phyloP scores from a whole-genome alignment of 345 rosid species.

The Corchorus capsularis region DNA sequence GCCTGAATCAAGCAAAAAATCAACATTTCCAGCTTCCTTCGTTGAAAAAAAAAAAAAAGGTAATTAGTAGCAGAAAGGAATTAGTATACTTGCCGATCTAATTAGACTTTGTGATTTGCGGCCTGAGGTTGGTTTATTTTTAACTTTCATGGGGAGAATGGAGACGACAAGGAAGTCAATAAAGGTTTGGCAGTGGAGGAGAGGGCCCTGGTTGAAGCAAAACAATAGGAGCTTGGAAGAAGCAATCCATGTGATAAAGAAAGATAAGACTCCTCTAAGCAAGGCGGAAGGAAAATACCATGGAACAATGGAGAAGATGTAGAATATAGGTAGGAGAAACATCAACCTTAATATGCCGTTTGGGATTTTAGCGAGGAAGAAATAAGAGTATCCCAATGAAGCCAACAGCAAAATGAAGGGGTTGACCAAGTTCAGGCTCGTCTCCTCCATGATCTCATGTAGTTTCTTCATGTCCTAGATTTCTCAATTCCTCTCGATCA shows the following conservation, averaged over 20 bases:
- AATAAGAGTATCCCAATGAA: slow-evolving; percentile 23
- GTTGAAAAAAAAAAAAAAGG: not conserved
- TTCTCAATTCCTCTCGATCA: too few relatives aligned
- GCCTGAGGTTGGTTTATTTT: not conserved
- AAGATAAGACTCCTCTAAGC: slow-evolving; percentile 17
- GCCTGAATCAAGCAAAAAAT: not conserved
- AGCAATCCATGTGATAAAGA: slow-evolving; percentile 32
- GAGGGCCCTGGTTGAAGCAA: slow-evolving; percentile 26
- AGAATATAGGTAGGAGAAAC: slow-evolving; percentile 20
- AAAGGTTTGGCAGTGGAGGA: not conserved
- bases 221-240: slow-evolving; percentile 36
- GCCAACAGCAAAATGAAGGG: slow-evolving; percentile 17
- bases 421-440: not conserved
- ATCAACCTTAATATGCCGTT: slow-evolving; percentile 8
- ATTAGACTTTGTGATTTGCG: not conserved
- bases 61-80: not conserved
- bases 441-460: not conserved
- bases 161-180: slow-evolving; percentile 15
- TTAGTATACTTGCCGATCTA: not conserved
- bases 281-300: slow-evolving; percentile 30
- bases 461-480: too few relatives aligned
- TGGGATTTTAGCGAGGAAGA: slow-evolving; percentile 4
- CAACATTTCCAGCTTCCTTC: not conserved
- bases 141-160: slow-evolving; percentile 17
- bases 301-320: slow-evolving; percentile 22